Evolutionary conservation across 148 eudicot species (phyloP).

Genomic region (Chenopodium quinoa): DNA sequence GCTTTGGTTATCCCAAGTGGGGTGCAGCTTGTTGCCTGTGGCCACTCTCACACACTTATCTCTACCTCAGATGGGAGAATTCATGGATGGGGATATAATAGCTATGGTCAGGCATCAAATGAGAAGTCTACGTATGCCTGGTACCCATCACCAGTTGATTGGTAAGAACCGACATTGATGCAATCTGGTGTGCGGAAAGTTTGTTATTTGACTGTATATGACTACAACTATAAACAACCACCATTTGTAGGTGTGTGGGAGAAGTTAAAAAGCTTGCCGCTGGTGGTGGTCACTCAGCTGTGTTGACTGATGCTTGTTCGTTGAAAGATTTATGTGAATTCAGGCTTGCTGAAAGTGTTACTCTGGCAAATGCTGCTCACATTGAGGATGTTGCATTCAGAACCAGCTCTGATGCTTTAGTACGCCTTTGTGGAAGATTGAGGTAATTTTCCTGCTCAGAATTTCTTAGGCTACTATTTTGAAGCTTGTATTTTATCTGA

Average conservation of each 20-base stretch:
- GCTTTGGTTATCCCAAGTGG: conserved; percentile 70
- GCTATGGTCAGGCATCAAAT: conserved; percentile 96
- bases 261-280: conserved; percentile 94
- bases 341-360: conserved; percentile 73
- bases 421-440: conserved; percentile 80
- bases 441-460: conserved; percentile 44
- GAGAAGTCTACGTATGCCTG: conserved; percentile 89
- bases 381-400: conserved; percentile 83
- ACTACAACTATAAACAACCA: neutral
- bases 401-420: conserved; percentile 88
- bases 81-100: conserved; percentile 97
- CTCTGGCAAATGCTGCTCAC: conserved; percentile 62
- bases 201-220: neutral
- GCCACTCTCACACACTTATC: conserved; percentile 94
- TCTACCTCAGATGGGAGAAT: conserved; percentile 86
- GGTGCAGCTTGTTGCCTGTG: conserved; percentile 84
- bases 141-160: conserved; percentile 99
- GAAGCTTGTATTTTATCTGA: neutral
- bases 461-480: neutral
- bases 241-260: conserved; percentile 83
- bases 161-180: conserved; percentile 45
- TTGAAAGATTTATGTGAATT: conserved; percentile 93
- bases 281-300: conserved; percentile 98
- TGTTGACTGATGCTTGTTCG: conserved; percentile 89
- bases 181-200: neutral